Base-by-base conservation (phyloP, 2,329 filamentous ascomycete genomes). In the Sporothrix brasiliensis region DNA sequence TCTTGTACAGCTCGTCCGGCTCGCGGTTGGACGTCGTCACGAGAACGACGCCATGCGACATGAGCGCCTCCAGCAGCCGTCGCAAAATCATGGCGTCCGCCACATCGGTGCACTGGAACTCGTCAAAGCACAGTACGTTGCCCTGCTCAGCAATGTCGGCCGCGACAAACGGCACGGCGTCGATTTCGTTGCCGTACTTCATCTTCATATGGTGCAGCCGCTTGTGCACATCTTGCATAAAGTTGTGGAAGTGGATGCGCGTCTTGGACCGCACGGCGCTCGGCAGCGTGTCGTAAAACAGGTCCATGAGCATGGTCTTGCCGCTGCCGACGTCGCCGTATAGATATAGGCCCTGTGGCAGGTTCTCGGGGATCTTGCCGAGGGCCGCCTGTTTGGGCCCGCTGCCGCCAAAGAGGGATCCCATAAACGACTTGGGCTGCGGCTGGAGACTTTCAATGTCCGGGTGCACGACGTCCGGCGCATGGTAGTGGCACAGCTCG, bases 301-400 rank as follows among this genome's bases (percentile, higher is more conserved):
- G 84, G 78, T 99, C 94, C 95, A 99, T 99, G 78, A 99, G 85
- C 95, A 99, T 99, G 2, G 95, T 99, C 85, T 99, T 99, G 73
- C 95, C 95, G 76, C 93, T 96, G 53, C 95, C 95, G 2, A 99
- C 95, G 79, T 99, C 95, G 71, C 95, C 95, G 77, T 92, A 97
- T 79, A 99, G 91, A 80, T 99, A 99, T 44, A 99, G 81, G 0
- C 95, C 95, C 74, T 92, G 91, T 0, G 95, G 95, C 0, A 97
- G 83, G 73, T 90, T 85, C n/a, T 85, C 80, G 0, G 93, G 89
- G 27, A 96, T 91, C 6, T 81, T 79, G 67, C 81, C 80, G 19
- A 85, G 80, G 75, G 79, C 73, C 71, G 79, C 70, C 75, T 80
- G 75, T 7, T 47, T 24, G 14, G 49, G 49, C 13, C 49, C 61